These are phyloP conservation scores for Tieghemostelium lacteum DNA, from an alignment of 78 protist genomes.

Conservation along the genomic window DNA sequence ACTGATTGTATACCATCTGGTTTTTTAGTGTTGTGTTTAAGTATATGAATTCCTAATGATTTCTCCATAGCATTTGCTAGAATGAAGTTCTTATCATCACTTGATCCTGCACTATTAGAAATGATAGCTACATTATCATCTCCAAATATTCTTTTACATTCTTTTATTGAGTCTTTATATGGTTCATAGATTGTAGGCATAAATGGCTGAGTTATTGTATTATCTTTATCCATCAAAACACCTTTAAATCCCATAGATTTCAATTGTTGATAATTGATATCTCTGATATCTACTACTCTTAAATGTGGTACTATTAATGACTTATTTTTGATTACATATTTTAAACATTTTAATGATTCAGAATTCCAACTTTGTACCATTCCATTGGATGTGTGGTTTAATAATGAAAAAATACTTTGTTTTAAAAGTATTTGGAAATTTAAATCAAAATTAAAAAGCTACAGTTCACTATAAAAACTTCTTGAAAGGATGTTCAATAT, in stretches of 20 bases:
- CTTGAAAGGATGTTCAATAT: too few relatives aligned
- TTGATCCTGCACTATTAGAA: slow-evolving; percentile 69
- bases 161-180: slow-evolving; percentile 13
- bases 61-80: slow-evolving; percentile 19
- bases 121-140: slow-evolving; percentile 19
- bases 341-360: slow-evolving; percentile 45
- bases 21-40: slow-evolving; percentile 56
- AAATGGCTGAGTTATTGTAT: slow-evolving; percentile 66
- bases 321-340: slow-evolving; percentile 16
- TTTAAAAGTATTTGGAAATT: too few relatives aligned
- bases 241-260: slow-evolving; percentile 29
- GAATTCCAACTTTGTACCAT: slow-evolving; percentile 72
- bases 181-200: slow-evolving; percentile 15
- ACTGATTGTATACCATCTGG: slow-evolving; percentile 60
- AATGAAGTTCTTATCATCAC: slow-evolving; percentile 31
- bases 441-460: too few relatives aligned
- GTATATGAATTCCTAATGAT: slow-evolving; percentile 1
- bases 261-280: slow-evolving; percentile 11
- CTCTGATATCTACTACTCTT: slow-evolving; percentile 19
- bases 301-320: slow-evolving; percentile 52
- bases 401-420: too few relatives aligned
- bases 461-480: too few relatives aligned
- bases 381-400: too few relatives aligned
- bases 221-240: slow-evolving; percentile 61
- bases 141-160: slow-evolving; percentile 23